Evolutionary conservation across 1,284 basidiomycete species (phyloP).

Genomic region (Cerrena zonata): DNA sequence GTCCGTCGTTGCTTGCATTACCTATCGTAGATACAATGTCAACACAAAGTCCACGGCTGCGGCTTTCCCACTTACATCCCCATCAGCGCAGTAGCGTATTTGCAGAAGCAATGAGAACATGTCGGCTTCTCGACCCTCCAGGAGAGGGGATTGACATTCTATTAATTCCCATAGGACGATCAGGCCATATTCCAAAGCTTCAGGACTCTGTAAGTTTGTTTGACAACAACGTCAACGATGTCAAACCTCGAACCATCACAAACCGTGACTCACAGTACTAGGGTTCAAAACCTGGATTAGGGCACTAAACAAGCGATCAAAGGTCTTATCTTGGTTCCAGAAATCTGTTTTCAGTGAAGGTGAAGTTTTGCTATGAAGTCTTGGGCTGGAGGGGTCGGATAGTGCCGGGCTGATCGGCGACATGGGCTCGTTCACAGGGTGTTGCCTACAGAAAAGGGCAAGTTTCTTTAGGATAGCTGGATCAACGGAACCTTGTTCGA

Average conservation of each 20-base stretch:
- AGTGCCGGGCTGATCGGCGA: slow-evolving; percentile 41
- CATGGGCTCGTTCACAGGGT: slow-evolving; percentile 43
- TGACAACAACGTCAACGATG: slow-evolving; percentile 5
- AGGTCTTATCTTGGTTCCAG: slow-evolving; percentile 63
- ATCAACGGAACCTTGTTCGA: slow-evolving; percentile 50
- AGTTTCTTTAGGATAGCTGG: slow-evolving; percentile 53
- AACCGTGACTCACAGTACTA: slow-evolving; percentile 40
- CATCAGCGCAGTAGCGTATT: slow-evolving; percentile 62
- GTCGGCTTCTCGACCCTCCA: slow-evolving; percentile 71
- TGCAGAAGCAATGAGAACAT: slow-evolving; percentile 58
- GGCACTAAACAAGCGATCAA: slow-evolving; percentile 59
- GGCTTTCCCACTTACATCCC: slow-evolving; percentile 44
- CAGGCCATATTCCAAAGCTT: slow-evolving; percentile 65
- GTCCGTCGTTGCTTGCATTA: slow-evolving; percentile 72
- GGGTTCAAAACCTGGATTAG: slow-evolving; percentile 56
- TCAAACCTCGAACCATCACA: not conserved
- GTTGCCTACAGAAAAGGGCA: slow-evolving; percentile 53
- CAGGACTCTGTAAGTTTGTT: slow-evolving; percentile 42
- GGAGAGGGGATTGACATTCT: slow-evolving; percentile 55
- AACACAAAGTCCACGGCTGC: not conserved
- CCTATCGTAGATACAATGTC: slow-evolving; percentile 36
- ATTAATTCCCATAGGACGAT: slow-evolving; percentile 74
- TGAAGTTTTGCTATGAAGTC: slow-evolving; percentile 27
- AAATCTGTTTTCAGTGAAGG: slow-evolving; percentile 45
- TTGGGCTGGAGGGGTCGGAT: slow-evolving; percentile 37